Base-by-base conservation (phyloP, 805 yeast genomes). In the Candida incommunis region DNA sequence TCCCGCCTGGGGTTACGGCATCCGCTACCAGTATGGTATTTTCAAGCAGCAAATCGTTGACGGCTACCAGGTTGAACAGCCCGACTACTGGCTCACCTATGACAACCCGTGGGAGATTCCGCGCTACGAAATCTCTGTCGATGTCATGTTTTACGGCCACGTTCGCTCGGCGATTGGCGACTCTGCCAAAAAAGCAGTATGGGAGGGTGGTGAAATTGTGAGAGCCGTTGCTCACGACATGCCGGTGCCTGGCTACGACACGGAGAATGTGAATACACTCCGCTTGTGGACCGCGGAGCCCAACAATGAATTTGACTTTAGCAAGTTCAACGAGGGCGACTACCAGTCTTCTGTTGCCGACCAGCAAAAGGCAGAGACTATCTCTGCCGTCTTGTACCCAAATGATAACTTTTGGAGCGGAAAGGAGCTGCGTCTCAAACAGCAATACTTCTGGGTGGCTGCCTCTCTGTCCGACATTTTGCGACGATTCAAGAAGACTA, bases 1-100 rank as follows among this genome's bases (percentile, higher is more conserved):
- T 62, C 86, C 94, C 16, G 95, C 94, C 43, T 87, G 96, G 96
- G 96, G 96, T 51, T 87, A 87, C 62, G 96, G 96, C 48, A 68
- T 87, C 54, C 80, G 94, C 60, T 87, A 87, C 67, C 86, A 86
- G 64, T 87, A 88, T 60, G 96, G 96, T 62, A 87, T 87, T 54
- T 87, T 87, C 65, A 76, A 86, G 53, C 96, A 87, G 66, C 78
- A 78, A 61, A 85, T 87, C 57, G 73, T 85, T 54, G 84, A 88
- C 58, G 96, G 96, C 9, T 84, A 83, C 65, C 96, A 87, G 66
- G 94, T 88, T 31, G 96, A 87, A 65, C 72, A 85, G 26, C 96
- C 96, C 11, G 96, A 87, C 61, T 84, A 87, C 62, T 87, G 96
- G 96, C 72, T 87, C 53, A 81, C 81, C 54, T 81, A 74, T 60